Conservation (phyloP, 257 asterid species). For the Gentiana macrophylla region DNA sequence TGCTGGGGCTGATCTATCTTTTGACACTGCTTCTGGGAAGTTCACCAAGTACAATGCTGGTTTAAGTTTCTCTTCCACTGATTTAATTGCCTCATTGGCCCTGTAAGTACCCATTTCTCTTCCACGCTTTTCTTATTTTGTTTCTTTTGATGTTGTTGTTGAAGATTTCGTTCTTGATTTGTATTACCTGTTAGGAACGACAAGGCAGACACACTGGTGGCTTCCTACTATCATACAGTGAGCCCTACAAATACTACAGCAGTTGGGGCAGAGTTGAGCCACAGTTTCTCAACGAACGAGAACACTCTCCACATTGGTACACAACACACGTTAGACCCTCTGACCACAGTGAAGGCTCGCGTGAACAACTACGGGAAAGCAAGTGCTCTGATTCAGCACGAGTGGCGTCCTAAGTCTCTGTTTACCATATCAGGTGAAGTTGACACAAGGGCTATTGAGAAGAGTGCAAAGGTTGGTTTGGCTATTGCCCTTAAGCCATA, state of each 20-base stretch:
- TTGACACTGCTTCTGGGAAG: conserved; percentile 77
- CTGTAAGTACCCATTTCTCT: conserved; percentile 38
- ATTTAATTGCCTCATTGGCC: conserved; percentile 68
- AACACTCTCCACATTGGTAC: conserved; percentile 77
- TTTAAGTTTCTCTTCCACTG: conserved; percentile 53
- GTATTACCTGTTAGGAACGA: conserved; percentile 36
- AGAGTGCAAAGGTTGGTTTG: conserved; percentile 82
- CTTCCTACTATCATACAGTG: conserved; percentile 79
- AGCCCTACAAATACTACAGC: conserved; percentile 71
- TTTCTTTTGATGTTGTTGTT: no score
- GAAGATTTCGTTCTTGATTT: background rate
- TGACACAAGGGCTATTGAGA: conserved; percentile 88
- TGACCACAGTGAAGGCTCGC: conserved; percentile 75
- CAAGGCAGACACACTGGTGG: conserved; percentile 60
- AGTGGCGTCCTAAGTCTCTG: conserved; percentile 83
- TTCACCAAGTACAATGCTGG: conserved; percentile 74
- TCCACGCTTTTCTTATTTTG: no score
- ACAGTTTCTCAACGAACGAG: conserved; percentile 74
- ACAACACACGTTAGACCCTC: conserved; percentile 71
- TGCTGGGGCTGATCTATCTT: conserved; percentile 79
- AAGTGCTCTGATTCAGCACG: conserved; percentile 86
- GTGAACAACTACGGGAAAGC: conserved; percentile 78
- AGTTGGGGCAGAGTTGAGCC: conserved; percentile 93
- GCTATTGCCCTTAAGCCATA: conserved; percentile 90
- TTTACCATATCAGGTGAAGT: conserved; percentile 94